Base-by-base conservation (phyloP, 495 filamentous ascomycete genomes). In the Podospora conica region DNA sequence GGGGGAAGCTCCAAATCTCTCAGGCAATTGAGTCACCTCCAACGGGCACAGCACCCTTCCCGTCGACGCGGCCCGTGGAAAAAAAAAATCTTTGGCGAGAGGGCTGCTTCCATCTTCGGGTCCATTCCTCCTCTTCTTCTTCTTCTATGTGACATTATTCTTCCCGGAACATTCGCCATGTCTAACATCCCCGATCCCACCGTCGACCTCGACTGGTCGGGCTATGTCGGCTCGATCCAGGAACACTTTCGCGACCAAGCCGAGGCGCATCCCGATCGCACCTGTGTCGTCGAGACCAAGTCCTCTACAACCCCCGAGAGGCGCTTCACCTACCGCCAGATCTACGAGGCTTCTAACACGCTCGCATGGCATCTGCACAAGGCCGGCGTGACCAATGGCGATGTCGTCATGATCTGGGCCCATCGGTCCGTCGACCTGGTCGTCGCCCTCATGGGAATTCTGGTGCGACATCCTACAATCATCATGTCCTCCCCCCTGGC, bases 381-480 rank as follows among this genome's bases (percentile, higher is more conserved):
- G 29, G 82, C 85, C 63, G 94, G 93, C 25, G 80, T 93, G 61
- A 81, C 88, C 53, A 81, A 87, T 63, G 93, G 91, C 12, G 94
- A 98, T 60, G 92, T 97, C 24, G 90, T 96, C 63, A 97, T 97
- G 93, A 88, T 94, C 60, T 98, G 89, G 76, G 91, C 91, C 28
- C 85, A 97, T 74, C 86, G 94, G 5, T 85, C 85, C 12, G 90
- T 92, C 7, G 91, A 92, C 66, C 75, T 93, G 20, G 87, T 92
- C 8, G 81, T 89, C 15, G 82, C 81, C 6, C 77, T 89, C 9
- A 87, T 88, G 84, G 82, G 90, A 74, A 83, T 83, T 56, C 71
- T 86, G 67, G 77, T 79, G 40, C 18, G 40, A 76, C 56, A 62
- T 18, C 25, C 23, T 54, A 21, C 28, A 58, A 55, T 58, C 59